Conservation (phyloP, 176 grass and related monocot genomes). For the Lolium perenne region DNA sequence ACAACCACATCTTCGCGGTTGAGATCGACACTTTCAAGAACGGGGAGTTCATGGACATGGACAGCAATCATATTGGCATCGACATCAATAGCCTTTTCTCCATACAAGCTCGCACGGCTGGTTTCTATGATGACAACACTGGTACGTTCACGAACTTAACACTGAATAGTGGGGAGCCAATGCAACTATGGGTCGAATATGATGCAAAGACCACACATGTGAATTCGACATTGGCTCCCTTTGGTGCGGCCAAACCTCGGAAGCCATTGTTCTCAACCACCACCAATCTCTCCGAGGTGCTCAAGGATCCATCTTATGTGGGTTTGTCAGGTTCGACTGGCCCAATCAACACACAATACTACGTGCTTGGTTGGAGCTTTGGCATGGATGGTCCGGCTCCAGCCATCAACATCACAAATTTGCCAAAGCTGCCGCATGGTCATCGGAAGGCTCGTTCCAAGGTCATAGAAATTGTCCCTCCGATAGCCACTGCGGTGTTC, state of each 20-base stretch:
- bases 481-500: not conserved
- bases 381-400: not conserved
- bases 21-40: slow-evolving; percentile 43
- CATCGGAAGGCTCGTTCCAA: not conserved
- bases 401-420: not conserved
- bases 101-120: not conserved
- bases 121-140: slow-evolving; percentile 13
- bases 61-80: slow-evolving; percentile 45
- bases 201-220: not conserved
- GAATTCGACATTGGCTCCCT: not conserved
- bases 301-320: not conserved
- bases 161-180: not conserved
- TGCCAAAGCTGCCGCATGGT: not conserved
- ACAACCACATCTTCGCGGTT: slow-evolving; percentile 24
- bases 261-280: not conserved
- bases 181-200: slow-evolving; percentile 34
- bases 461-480: not conserved
- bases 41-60: slow-evolving; percentile 17
- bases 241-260: not conserved
- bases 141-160: slow-evolving; percentile 4
- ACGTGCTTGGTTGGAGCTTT: slow-evolving; percentile 44
- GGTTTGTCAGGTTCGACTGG: slow-evolving; percentile 10
- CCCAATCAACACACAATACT: not conserved
- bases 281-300: slow-evolving; percentile 18
- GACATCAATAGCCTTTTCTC: slow-evolving; percentile 30